These are phyloP conservation scores for Arabis hirsuta DNA, from an alignment of 345 rosid genomes.

Conservation along the genomic window DNA sequence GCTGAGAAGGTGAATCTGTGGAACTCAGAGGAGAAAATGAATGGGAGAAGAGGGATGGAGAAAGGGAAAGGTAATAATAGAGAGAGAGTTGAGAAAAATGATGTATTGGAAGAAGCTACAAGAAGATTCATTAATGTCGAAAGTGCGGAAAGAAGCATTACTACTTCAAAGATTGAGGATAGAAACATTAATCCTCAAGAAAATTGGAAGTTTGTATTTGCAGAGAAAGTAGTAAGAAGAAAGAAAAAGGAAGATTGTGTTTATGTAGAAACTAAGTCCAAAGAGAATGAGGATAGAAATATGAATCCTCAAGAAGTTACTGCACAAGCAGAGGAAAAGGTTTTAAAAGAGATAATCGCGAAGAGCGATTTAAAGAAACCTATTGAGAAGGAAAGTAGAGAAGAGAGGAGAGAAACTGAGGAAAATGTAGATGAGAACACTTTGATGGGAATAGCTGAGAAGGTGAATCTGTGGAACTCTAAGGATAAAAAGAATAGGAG, in stretches of 20 bases:
- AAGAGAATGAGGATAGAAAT: not conserved
- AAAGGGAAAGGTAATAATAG: constrained; percentile 8
- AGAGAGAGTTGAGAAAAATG: constrained; percentile 30
- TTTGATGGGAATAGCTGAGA: constrained; percentile 45
- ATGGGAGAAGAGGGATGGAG: constrained; percentile 17
- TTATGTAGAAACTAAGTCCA: constrained; percentile 30
- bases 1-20: constrained; percentile 40
- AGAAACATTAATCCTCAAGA: too few relatives aligned
- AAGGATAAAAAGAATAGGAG: constrained; percentile 34
- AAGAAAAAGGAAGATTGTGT: constrained; percentile 26
- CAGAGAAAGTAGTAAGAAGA: constrained; percentile 21
- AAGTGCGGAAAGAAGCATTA: constrained; percentile 31
- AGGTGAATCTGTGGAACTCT: constrained; percentile 45
- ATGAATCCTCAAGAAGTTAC: constrained; percentile 13
- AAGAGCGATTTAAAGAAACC: constrained; percentile 26
- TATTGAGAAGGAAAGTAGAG: constrained; percentile 27
- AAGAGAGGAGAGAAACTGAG: constrained; percentile 3
- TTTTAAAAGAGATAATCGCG: not conserved
- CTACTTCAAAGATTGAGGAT: constrained; percentile 9
- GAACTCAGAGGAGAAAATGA: constrained; percentile 35
- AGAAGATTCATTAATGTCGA: constrained; percentile 23
- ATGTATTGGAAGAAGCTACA: constrained; percentile 33
- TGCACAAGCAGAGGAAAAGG: constrained; percentile 21
- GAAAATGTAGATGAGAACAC: constrained; percentile 22
- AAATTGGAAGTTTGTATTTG: not conserved